Evolutionary conservation across 331 rosid genomes (phyloP).

Genomic region (Malus hybrid): DNA sequence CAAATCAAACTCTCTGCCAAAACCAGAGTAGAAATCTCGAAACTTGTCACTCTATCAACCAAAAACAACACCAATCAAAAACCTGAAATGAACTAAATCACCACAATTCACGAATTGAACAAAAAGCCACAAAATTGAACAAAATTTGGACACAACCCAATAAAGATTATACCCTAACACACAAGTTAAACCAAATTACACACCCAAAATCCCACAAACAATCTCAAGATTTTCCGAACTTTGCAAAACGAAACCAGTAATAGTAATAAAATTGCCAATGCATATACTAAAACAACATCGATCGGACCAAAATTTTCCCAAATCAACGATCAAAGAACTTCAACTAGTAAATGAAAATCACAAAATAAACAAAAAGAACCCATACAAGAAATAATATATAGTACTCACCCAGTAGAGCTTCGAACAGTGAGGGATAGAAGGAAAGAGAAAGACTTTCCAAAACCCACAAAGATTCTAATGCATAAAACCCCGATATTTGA

Average conservation of each 20-base stretch:
- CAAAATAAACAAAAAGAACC: not conserved
- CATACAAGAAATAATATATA: not conserved
- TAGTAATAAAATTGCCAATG: constrained; percentile 6
- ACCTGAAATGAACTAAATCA: constrained; percentile 16
- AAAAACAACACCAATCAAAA: constrained; percentile 27
- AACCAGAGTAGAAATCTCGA: constrained; percentile 22
- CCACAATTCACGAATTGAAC: constrained; percentile 18
- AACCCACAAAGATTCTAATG: constrained; percentile 6
- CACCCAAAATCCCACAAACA: constrained; percentile 2
- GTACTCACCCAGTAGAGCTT: constrained; percentile 52
- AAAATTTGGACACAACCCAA: constrained; percentile 14
- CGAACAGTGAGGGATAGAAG: constrained; percentile 7
- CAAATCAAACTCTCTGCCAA: constrained; percentile 12
- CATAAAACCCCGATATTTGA: constrained; percentile 8
- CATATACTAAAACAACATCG: constrained; percentile 18
- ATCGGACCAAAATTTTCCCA: constrained; percentile 32
- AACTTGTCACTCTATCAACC: constrained; percentile 20
- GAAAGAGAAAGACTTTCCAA: not conserved
- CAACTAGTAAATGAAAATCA: constrained; percentile 1
- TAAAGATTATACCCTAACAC: not conserved
- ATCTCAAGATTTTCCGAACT: constrained; percentile 8
- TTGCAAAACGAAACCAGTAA: constrained; percentile 1
- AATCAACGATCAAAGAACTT: constrained; percentile 36
- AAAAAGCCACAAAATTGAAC: not conserved
- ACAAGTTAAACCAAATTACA: constrained; percentile 24